Evolutionary conservation across 805 yeast genomes (phyloP).

Genomic region (Saturnispora quitensis): DNA sequence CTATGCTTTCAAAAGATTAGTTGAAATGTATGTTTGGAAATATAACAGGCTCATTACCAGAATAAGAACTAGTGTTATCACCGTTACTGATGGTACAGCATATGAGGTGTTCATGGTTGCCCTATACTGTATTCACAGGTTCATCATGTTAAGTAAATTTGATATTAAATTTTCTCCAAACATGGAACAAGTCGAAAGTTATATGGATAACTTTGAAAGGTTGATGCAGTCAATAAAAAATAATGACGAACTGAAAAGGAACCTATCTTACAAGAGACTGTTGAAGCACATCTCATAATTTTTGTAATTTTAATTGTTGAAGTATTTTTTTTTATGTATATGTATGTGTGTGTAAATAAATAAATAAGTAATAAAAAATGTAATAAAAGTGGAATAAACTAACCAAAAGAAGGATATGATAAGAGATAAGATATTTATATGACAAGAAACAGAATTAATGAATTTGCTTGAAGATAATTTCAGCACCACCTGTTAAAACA

Average conservation of each 20-base stretch:
- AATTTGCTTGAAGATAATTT: conserved; percentile 33
- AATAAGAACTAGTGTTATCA: conserved; percentile 18
- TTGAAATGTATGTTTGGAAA: conserved; percentile 27
- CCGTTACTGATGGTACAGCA: conserved; percentile 14
- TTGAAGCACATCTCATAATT: conserved; percentile 1
- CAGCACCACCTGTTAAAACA: conserved; percentile 81
- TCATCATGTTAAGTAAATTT: conserved; percentile 18
- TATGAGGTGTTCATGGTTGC: conserved; percentile 23
- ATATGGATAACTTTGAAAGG: conserved; percentile 22
- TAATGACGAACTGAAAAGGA: conserved; percentile 11
- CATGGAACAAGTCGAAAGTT: conserved; percentile 18
- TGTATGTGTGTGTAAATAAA: not conserved
- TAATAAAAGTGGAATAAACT: conserved; percentile 1
- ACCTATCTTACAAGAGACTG: conserved; percentile 7
- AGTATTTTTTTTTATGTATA: not conserved
- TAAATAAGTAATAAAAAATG: not conserved
- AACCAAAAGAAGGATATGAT: not conserved
- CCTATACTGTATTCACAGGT: conserved; percentile 23
- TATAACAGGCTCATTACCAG: conserved; percentile 19
- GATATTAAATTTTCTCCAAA: conserved; percentile 16
- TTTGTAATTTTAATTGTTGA: not conserved
- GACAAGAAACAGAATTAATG: not conserved
- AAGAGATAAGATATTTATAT: not conserved
- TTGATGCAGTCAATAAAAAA: conserved; percentile 22
- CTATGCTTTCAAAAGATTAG: conserved; percentile 21